Base-by-base conservation (phyloP, 805 yeast species). In the Lipomyces lipofer region DNA sequence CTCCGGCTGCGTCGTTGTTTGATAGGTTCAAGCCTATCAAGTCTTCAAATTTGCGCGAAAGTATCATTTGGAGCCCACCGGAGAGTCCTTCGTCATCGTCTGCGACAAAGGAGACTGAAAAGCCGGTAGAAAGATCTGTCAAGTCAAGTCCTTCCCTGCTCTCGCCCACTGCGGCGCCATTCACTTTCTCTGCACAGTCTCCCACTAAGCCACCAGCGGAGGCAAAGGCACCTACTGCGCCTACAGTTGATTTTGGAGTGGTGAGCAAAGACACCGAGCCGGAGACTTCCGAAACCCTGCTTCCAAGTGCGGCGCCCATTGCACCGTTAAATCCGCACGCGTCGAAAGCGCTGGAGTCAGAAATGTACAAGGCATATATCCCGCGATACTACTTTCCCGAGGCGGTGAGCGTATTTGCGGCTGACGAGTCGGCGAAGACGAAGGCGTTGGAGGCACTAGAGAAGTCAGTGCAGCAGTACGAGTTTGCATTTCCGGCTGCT, bases 1-100 rank as follows among this genome's bases (percentile, higher is more conserved):
- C 42, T 30, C 15, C 55, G 4, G 32, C 52, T 2, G 30, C 15
- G 39, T 36, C 56, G 28, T 38, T 44, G 32, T 9, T 29, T 22
- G 54, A 33, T 2, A 42, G 47, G 35, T 58, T 58, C 44, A 54
- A 51, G 49, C 62, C 62, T 12, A 4, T 45, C 5, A 27, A 22
- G 32, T 43, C 62, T n/a, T 58, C 62, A 8, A 12, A 28, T 10
- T 36, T 58, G 44, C 52, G 60, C 8, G 56, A 58, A 27, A 58
- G 62, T 42, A 22, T 56, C 2, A 54, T 58, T 4, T 38, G 40
- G 47, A 49, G 58, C 22, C 54, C 58, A 4, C 56, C 51, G n/a
- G 45, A 32, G 38, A 47, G 47, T 36, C 57, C 57, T 2, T n/a
- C n/a, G n/a, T n/a, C n/a, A n/a, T n/a, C n/a, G n/a, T n/a, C n/a